Evolutionary conservation across 1,284 basidiomycete species (phyloP).

Genomic region (Flammula alnicola): DNA sequence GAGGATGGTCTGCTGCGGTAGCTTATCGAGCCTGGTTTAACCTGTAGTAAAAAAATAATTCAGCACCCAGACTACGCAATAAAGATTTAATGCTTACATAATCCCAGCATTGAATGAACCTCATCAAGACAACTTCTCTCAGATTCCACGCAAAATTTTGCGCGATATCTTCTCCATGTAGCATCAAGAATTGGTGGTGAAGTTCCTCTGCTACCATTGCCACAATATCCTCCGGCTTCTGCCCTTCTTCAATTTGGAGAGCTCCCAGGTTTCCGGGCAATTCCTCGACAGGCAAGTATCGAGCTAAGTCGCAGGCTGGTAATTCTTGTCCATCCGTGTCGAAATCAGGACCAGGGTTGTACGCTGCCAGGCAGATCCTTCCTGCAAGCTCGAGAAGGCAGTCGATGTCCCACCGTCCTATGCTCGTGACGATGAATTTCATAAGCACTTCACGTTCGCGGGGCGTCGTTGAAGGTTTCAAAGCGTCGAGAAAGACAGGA

Average conservation of each 20-base stretch:
- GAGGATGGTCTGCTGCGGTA: conserved; percentile 7
- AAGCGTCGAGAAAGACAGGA: conserved; percentile 10
- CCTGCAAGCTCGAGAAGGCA: conserved; percentile 19
- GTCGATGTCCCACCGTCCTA: conserved; percentile 16
- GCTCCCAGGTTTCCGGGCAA: background rate
- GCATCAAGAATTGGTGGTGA: conserved; percentile 7
- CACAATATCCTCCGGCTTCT: conserved; percentile 6
- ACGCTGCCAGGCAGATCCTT: conserved; percentile 10
- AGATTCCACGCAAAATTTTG: conserved; percentile 20
- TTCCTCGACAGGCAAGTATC: conserved; percentile 6
- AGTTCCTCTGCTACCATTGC: conserved; percentile 11
- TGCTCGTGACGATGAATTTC: conserved; percentile 8
- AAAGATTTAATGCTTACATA: conserved; percentile 9
- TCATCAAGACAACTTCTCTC: conserved; percentile 18
- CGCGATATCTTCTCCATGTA: conserved; percentile 10
- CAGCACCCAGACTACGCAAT: background rate
- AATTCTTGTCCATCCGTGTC: background rate
- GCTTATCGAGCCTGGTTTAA: conserved; percentile 15
- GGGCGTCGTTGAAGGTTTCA: conserved; percentile 1
- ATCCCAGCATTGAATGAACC: conserved; percentile 21
- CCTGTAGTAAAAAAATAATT: conserved; percentile 4
- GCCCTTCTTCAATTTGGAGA: background rate
- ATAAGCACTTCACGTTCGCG: conserved; percentile 12
- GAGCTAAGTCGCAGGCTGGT: background rate
- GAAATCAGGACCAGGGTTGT: conserved; percentile 4